A percentile compares a stretch with the other conserved stretches of the same genome.
phyloP scores from a whole-genome alignment of 306 rosid species.

The Pterocarpus santalinus region DNA sequence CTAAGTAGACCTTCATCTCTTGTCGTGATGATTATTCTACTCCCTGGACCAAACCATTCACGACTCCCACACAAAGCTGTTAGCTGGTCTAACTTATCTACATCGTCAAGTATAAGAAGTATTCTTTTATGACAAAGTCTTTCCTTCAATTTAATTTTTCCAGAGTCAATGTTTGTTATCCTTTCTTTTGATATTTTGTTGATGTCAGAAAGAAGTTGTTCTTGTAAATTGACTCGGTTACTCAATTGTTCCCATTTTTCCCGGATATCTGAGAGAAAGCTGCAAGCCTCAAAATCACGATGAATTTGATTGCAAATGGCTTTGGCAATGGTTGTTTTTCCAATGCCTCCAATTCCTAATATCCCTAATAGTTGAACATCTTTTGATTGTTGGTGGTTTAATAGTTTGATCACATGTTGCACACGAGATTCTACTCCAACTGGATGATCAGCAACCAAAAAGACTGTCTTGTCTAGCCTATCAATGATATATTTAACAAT shows the following conservation, averaged over 20 bases:
- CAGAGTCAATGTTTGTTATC: not conserved
- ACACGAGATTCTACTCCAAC: conserved; percentile 28
- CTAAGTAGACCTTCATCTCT: not conserved
- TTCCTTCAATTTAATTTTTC: not conserved
- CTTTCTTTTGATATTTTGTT: not conserved
- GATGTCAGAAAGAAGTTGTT: not conserved
- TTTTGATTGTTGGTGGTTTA: not conserved
- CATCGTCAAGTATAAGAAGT: conserved; percentile 11
- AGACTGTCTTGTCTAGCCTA: not conserved
- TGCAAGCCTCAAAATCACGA: not conserved
- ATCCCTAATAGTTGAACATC: not conserved
- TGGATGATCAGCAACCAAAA: not conserved
- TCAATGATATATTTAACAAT: not conserved
- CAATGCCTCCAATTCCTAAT: not conserved
- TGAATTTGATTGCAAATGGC: not conserved
- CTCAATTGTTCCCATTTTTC: not conserved
- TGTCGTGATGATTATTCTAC: not conserved
- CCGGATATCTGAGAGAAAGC: not conserved
- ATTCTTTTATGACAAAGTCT: not conserved
- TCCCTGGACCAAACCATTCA: not conserved
- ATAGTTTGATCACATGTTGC: not conserved
- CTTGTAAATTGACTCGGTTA: not conserved
- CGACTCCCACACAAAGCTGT: not conserved
- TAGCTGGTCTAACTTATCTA: not conserved
- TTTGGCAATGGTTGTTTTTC: not conserved